Base-by-base conservation (phyloP, 805 yeast genomes). In the Lachancea nothofagi region DNA sequence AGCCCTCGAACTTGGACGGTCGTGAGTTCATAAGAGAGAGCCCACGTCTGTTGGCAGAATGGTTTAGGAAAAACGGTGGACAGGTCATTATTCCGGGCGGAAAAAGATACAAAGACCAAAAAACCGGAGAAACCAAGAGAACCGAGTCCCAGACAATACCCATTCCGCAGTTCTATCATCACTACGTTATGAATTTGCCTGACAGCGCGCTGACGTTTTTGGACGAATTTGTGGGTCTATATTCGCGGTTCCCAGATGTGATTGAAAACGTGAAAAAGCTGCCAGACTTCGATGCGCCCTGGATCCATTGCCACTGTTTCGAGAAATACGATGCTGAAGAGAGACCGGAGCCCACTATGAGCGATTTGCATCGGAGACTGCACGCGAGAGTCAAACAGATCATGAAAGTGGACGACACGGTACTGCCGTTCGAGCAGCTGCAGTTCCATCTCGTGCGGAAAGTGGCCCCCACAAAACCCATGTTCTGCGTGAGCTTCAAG, bases 381-480 rank as follows among this genome's bases (percentile, higher is more conserved):
- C 80, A 80, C 44, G 44, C 54, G n/a, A 73, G 77, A 38, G 71
- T 75, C 15, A 55, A 67, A 21, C 61, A 69, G 1, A 63, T 77
- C 3, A 63, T 72, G 49, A 50, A 66, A 4, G 60, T 71, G 13
- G 59, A 82, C 26, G 67, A 69, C 2, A 66, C 74, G 0, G 62
- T 77, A 7, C 48, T 67, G 12, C 72, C 77, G 0, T 65, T 77
- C 10, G 69, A 69, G 3, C 57, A 65, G 0, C 62, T 83, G 27
- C 54, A 63, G 0, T 83, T 90, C 62, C 97, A 90, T 54, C 66
- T 82, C 48, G 98, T 93, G 7, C 77, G 99, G 57, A 81, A 80
- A 58, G 98, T 93, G 6, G 90, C 98, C 1, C 98, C 98, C 3
- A 86, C 97, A 5, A 93, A 93, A 57, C 90, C 90, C 24, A 93